Evolutionary conservation across 2,329 filamentous ascomycete species (phyloP).

Genomic region (Pseudogymnoascus sp.): DNA sequence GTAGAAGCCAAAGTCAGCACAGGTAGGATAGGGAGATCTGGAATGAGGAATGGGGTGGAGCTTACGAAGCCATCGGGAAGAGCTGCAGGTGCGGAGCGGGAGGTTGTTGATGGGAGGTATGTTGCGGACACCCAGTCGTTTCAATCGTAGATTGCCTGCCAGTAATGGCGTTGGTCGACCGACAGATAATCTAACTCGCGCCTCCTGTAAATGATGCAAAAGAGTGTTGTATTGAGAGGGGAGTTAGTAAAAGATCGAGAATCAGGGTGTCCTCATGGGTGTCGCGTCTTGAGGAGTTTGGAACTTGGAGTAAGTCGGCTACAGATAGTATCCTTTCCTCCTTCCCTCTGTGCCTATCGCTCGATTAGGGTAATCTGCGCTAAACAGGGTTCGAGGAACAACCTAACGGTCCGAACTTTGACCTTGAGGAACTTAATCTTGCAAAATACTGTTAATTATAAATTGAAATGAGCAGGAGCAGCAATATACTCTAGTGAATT

Average conservation of each 20-base stretch:
- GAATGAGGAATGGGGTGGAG: background rate
- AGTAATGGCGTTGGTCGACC: constrained; percentile 3
- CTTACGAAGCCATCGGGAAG: constrained; percentile 10
- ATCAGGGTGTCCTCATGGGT: constrained; percentile 6
- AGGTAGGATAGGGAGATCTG: background rate
- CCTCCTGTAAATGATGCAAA: constrained; percentile 9
- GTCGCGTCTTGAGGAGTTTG: constrained; percentile 7
- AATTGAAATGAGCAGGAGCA: constrained; percentile 1
- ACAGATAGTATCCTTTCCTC: constrained; percentile 8
- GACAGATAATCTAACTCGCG: constrained; percentile 8
- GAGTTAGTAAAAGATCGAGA: constrained; percentile 5
- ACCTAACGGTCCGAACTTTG: background rate
- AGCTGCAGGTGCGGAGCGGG: background rate
- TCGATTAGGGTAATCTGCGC: constrained; percentile 5
- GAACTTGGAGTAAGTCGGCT: constrained; percentile 4
- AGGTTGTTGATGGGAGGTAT: constrained; percentile 4
- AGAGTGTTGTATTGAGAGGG: constrained; percentile 6
- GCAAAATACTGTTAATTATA: background rate
- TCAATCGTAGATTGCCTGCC: constrained; percentile 10
- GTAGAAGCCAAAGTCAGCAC: constrained; percentile 1
- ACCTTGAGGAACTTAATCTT: constrained; percentile 3
- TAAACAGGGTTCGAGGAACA: constrained; percentile 7
- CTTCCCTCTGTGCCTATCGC: constrained; percentile 8
- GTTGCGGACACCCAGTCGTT: constrained; percentile 10
- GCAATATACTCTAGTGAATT: background rate